Percentiles rank a stretch among this genome's conserved stretches.
These are phyloP conservation scores for Euphorbia corollata DNA, from an alignment of 441 rosid species.

Conservation along the genomic window DNA sequence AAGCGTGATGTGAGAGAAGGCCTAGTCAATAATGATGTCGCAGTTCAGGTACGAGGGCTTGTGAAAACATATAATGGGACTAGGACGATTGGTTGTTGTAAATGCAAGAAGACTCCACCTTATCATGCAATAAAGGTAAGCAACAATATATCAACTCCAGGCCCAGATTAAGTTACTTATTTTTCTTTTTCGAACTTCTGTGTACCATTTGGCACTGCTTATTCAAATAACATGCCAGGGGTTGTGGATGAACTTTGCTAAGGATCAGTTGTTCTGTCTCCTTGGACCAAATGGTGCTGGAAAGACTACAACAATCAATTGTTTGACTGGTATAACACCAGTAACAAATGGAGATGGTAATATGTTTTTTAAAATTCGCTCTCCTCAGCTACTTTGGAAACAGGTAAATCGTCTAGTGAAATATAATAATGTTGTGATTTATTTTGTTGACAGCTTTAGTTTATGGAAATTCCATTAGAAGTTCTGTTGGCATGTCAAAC, in stretches of 20 bases:
- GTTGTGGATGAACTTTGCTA: slow-evolving; percentile 69
- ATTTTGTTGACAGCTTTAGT: slow-evolving; percentile 50
- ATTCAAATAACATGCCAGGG: slow-evolving; percentile 44
- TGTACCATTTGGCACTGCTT: not conserved
- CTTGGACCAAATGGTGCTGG: slow-evolving; percentile 99
- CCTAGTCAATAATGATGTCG: slow-evolving; percentile 43
- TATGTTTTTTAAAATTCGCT: slow-evolving; percentile 13
- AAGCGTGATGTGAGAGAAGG: slow-evolving; percentile 47
- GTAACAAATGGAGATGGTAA: slow-evolving; percentile 85
- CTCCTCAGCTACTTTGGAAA: not conserved
- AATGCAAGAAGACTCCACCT: slow-evolving; percentile 67
- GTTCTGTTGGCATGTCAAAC: slow-evolving; percentile 80
- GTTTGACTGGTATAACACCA: slow-evolving; percentile 84
- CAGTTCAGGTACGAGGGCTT: slow-evolving; percentile 85
- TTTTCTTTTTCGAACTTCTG: not conserved
- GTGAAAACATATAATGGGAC: slow-evolving; percentile 77
- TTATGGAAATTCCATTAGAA: slow-evolving; percentile 66
- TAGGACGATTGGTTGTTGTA: slow-evolving; percentile 47
- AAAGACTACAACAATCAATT: slow-evolving; percentile 82
- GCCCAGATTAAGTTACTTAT: not conserved
- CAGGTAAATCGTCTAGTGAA: not conserved
- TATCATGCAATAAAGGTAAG: slow-evolving; percentile 80
- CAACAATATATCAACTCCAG: slow-evolving; percentile 6
- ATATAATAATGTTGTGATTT: slow-evolving; percentile 6
- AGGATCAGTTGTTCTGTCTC: slow-evolving; percentile 87